Conservation (phyloP, 2,329 filamentous ascomycete genomes). For the Diaporthe vaccinii region DNA sequence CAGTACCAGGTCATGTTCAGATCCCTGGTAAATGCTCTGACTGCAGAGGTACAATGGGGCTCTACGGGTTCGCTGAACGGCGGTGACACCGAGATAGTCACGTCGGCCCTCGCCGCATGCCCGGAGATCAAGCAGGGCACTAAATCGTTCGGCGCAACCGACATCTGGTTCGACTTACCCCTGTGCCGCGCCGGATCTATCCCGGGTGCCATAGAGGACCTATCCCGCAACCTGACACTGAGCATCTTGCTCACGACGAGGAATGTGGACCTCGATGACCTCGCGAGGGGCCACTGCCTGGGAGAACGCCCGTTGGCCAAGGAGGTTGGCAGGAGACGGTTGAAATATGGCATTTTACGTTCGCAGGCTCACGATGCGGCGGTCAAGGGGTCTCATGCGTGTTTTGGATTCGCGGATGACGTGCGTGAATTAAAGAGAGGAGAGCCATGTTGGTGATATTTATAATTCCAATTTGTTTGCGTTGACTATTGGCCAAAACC, state of each 20-base stretch:
- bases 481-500: neutral
- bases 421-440: neutral
- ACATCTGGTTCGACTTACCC: neutral
- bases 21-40: neutral
- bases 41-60: neutral
- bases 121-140: neutral
- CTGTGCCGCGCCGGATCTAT: constrained; percentile 4
- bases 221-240: constrained; percentile 17
- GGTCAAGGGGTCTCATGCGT: neutral
- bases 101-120: neutral
- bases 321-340: neutral
- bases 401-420: neutral
- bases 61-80: neutral
- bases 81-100: neutral
- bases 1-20: neutral
- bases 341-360: neutral
- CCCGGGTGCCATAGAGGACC: neutral
- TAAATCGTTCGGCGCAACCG: neutral
- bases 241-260: constrained; percentile 15
- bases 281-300: neutral
- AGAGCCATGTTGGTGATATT: neutral
- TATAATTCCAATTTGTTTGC: neutral
- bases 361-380: neutral
- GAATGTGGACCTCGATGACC: neutral
- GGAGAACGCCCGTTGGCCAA: neutral